These are phyloP conservation scores for Clausena lansium DNA, from an alignment of 345 rosid species.

Conservation along the genomic window DNA sequence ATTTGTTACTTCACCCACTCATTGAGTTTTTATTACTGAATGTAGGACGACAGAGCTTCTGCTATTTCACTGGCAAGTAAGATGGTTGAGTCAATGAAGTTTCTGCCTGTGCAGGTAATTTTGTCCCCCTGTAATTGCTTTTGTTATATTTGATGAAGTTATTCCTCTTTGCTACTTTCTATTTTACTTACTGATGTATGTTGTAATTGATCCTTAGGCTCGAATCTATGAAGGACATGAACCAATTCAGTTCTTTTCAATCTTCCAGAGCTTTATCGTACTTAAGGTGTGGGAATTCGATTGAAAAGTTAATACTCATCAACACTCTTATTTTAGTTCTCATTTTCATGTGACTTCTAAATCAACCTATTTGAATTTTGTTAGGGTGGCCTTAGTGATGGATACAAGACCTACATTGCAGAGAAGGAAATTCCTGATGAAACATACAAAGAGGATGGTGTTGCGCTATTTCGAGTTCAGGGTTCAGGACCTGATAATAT, in stretches of 20 bases:
- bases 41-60: conserved; percentile 83
- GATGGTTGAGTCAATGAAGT: conserved; percentile 91
- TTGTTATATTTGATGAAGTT: conserved; percentile 4
- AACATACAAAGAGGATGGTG: conserved; percentile 71
- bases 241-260: conserved; percentile 81
- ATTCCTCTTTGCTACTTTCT: conserved; percentile 1
- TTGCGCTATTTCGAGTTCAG: conserved; percentile 85
- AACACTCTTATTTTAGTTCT: conserved; percentile 3
- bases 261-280: conserved; percentile 85
- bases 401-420: conserved; percentile 69
- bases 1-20: neutral
- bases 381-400: conserved; percentile 93
- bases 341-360: neutral
- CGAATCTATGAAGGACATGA: conserved; percentile 90
- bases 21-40: conserved; percentile 1
- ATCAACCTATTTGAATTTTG: conserved; percentile 17
- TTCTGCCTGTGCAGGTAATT: conserved; percentile 74
- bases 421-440: conserved; percentile 79
- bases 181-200: conserved; percentile 22
- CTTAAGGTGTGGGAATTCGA: conserved; percentile 66
- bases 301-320: conserved; percentile 11
- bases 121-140: conserved; percentile 8
- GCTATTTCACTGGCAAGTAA: conserved; percentile 72
- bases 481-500: conserved; percentile 98
- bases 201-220: conserved; percentile 48